phyloP scores from a whole-genome alignment of 805 yeast genomes.

The Spathaspora boniae region DNA sequence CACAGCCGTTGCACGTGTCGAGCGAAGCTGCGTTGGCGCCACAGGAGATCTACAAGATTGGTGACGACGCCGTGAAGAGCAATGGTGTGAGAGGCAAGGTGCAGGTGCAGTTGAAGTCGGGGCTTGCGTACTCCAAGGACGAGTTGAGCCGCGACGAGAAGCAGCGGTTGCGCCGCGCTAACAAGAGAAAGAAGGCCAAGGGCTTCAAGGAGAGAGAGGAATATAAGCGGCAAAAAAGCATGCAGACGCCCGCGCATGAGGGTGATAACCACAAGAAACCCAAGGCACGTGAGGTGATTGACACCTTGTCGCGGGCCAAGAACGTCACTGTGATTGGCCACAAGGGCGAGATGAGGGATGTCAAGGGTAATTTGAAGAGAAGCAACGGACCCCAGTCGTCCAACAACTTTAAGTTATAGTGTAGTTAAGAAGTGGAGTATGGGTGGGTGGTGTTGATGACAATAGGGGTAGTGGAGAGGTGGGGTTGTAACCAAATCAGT shows the following conservation, averaged over 20 bases:
- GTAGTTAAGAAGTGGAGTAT: no score
- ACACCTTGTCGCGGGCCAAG: slow-evolving; percentile 67
- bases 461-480: no score
- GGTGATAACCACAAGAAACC: slow-evolving; percentile 43
- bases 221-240: slow-evolving; percentile 21
- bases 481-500: no score
- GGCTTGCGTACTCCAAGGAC: slow-evolving; percentile 74
- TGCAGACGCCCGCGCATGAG: slow-evolving; percentile 26
- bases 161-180: slow-evolving; percentile 81
- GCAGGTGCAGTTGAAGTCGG: slow-evolving; percentile 71
- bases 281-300: slow-evolving; percentile 60
- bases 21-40: slow-evolving; percentile 82
- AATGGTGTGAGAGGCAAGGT: slow-evolving; percentile 29
- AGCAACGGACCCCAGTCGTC: slow-evolving; percentile 30
- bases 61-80: slow-evolving; percentile 34
- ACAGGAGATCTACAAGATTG: slow-evolving; percentile 76
- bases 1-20: slow-evolving; percentile 85
- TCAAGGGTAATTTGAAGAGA: slow-evolving; percentile 62
- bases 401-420: slow-evolving; percentile 25
- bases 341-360: slow-evolving; percentile 71
- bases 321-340: slow-evolving; percentile 76
- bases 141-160: slow-evolving; percentile 84
- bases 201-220: slow-evolving; percentile 38
- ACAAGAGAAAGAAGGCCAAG: slow-evolving; percentile 74
- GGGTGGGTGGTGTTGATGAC: no score